phyloP scores from a whole-genome alignment of 1,139 yeast species.

The Geotrichum carabidarum region DNA sequence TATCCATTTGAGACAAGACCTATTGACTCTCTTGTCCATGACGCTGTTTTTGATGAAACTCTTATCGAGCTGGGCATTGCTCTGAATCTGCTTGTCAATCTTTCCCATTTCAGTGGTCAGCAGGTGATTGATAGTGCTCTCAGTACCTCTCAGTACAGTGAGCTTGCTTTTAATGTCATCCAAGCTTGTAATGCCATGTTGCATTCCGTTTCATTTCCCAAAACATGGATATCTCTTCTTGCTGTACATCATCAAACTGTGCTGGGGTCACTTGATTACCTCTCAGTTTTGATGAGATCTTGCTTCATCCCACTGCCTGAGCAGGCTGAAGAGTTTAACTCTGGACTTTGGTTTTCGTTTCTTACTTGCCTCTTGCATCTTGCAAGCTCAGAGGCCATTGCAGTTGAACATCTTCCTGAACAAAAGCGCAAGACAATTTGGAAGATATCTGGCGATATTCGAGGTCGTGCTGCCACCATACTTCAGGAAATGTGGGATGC shows the following conservation, averaged over 20 bases:
- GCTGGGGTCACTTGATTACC: conserved; percentile 56
- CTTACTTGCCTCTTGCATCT: conserved; percentile 56
- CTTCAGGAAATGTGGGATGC: conserved; percentile 66
- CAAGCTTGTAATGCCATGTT: conserved; percentile 41
- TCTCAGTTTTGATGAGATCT: conserved; percentile 34
- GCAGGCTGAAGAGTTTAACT: conserved; percentile 54
- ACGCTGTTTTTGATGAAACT: conserved; percentile 66
- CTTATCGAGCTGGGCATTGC: conserved; percentile 57
- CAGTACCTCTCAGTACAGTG: conserved; percentile 43
- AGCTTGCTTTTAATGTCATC: conserved; percentile 36
- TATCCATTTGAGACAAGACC: conserved; percentile 64
- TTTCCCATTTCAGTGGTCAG: conserved; percentile 44
- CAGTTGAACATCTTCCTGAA: conserved; percentile 43
- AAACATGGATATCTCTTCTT: conserved; percentile 36
- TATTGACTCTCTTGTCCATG: conserved; percentile 69
- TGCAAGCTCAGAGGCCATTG: conserved; percentile 41
- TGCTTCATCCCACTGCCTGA: conserved; percentile 52
- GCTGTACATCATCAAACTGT: conserved; percentile 49
- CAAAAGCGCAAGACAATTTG: conserved; percentile 70
- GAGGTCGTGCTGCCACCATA: conserved; percentile 55
- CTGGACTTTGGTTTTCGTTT: conserved; percentile 49
- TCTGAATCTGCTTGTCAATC: conserved; percentile 37
- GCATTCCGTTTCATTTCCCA: conserved; percentile 40
- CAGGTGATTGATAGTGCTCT: conserved; percentile 50
- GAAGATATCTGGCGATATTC: conserved; percentile 58